These are phyloP conservation scores for Phoenix roebelenii DNA, from an alignment of 176 grass and related monocot species.

Conservation along the genomic window DNA sequence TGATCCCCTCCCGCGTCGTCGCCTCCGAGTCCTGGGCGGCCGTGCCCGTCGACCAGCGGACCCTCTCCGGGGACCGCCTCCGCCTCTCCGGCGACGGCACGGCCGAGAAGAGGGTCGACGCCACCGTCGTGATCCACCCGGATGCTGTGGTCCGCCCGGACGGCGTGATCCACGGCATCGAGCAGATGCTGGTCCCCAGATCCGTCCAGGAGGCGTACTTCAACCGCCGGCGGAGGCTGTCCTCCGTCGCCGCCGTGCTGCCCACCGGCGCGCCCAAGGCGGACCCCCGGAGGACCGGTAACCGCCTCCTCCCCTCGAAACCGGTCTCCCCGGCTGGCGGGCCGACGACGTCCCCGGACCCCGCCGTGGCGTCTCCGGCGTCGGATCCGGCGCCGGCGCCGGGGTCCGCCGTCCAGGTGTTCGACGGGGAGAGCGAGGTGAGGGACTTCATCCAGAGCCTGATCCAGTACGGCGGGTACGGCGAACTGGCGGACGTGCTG, in stretches of 20 bases:
- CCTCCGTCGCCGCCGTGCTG: slow-evolving; percentile 40
- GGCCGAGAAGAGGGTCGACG: slow-evolving; percentile 16
- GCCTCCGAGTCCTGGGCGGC: neutral
- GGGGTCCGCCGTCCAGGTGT: slow-evolving; percentile 24
- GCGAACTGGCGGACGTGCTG: slow-evolving; percentile 80
- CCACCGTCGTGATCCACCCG: slow-evolving; percentile 21
- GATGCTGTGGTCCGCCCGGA: slow-evolving; percentile 47
- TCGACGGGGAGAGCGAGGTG: slow-evolving; percentile 75
- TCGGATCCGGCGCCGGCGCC: slow-evolving; percentile 36
- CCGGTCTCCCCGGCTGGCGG: slow-evolving; percentile 45
- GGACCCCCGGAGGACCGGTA: slow-evolving; percentile 57
- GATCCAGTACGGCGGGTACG: slow-evolving; percentile 81
- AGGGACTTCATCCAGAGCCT: slow-evolving; percentile 84
- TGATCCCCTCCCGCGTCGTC: slow-evolving; percentile 39
- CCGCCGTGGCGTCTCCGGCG: slow-evolving; percentile 21
- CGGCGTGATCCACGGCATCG: slow-evolving; percentile 64
- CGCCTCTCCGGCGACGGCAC: slow-evolving; percentile 7
- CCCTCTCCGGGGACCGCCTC: slow-evolving; percentile 44
- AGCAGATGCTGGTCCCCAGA: slow-evolving; percentile 41
- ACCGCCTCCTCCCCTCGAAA: slow-evolving; percentile 24
- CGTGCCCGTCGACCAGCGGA: slow-evolving; percentile 15
- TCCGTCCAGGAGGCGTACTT: slow-evolving; percentile 68
- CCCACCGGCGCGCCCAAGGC: slow-evolving; percentile 58
- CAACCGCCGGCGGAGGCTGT: slow-evolving; percentile 64
- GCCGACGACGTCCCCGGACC: slow-evolving; percentile 47